Evolutionary conservation across 345 rosid species (phyloP), one percentile per base, ranked within the genome.

Genomic region (Kandelia obovata): DNA sequence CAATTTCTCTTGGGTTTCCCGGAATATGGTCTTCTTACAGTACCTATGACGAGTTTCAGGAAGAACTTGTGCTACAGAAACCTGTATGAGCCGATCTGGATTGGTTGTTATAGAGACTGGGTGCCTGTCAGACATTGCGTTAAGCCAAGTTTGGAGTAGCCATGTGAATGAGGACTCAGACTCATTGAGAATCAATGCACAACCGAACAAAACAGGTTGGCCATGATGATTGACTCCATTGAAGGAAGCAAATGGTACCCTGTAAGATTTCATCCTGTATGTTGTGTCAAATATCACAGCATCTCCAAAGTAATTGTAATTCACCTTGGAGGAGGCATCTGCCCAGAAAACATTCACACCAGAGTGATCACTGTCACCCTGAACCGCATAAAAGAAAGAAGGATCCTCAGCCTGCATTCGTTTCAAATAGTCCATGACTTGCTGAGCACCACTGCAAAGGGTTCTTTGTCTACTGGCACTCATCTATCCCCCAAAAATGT

Each of bases 211-310:
- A 68, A 85, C 67, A 43, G 89, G 86, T 37, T 87, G 92, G 7
- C 89, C 92, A 55, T 87, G 92, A 77, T 87, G 92, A 64, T 85
- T 85, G 58, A 85, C 76, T 59, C 89, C 89, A 11, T 82, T 85
- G 71, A 85, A 85, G 8, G 89, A 80, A 11, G 85, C 89, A 66
- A 85, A 83, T 13, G 89, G 89, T 58, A 85, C 67, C 17, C 89
- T 75, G 59, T 80, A 85, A 66, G 80, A 64, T 74, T 85, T 79
- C 19, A 83, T 71, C 66, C 86, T 70, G 72, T 85, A 85, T 47
- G 80, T 76, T 10, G 88, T 82, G 65, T 85, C 86, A 52, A 85
- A 85, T 6, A 80, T 77, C 19, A 85, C 82, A 5, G 86, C 77
- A 66, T 85, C 89, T 21, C 89, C 83, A 53, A 85, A 85, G 73